Evolutionary conservation across 352 stramenopile species (phyloP).

Genomic region (Phytophthora rubi): DNA sequence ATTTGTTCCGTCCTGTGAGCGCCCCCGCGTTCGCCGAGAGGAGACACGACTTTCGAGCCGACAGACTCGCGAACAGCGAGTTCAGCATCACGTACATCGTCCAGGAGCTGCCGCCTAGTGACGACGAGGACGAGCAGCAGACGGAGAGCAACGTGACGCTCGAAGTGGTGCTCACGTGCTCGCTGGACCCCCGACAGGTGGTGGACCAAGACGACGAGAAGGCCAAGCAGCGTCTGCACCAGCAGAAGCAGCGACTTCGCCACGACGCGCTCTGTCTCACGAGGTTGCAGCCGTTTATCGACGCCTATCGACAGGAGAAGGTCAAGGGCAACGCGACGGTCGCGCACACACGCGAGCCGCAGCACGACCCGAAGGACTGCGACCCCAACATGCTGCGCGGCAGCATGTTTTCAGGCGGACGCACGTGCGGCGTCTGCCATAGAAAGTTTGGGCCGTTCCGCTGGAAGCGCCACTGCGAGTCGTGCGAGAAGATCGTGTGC

Average conservation of each 20-base stretch:
- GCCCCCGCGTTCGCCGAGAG: constrained; percentile 41
- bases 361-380: constrained; percentile 37
- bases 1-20: constrained; percentile 62
- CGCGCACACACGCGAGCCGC: constrained; percentile 8
- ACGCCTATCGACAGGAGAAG: constrained; percentile 50
- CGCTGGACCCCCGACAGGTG: constrained; percentile 30
- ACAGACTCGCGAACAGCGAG: constrained; percentile 47
- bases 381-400: constrained; percentile 30
- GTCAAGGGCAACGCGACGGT: background rate
- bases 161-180: constrained; percentile 69
- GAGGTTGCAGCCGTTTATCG: constrained; percentile 60
- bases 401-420: constrained; percentile 26
- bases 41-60: constrained; percentile 45
- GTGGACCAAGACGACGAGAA: constrained; percentile 18
- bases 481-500: constrained; percentile 65
- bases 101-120: constrained; percentile 43
- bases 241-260: constrained; percentile 56
- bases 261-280: constrained; percentile 66
- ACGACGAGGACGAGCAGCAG: background rate
- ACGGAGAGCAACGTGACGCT: constrained; percentile 45
- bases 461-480: constrained; percentile 74
- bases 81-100: constrained; percentile 79
- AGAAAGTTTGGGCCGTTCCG: constrained; percentile 78
- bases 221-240: constrained; percentile 31
- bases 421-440: constrained; percentile 58